phyloP scores from a whole-genome alignment of 2,329 filamentous ascomycete genomes.

The Cryphonectria parasitica region DNA sequence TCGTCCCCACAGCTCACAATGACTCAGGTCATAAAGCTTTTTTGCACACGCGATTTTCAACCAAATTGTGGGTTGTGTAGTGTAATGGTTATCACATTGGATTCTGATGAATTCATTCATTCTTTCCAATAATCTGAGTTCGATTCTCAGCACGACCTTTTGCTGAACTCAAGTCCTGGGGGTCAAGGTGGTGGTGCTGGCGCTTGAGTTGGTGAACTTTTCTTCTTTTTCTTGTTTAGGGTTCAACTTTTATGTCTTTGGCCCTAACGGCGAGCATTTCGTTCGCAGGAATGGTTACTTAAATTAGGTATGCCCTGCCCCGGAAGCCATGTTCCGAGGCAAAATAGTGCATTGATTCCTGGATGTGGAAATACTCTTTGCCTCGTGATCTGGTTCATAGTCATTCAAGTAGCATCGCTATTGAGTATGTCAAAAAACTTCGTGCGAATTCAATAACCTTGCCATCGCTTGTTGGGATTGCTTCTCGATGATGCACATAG shows the following conservation, averaged over 20 bases:
- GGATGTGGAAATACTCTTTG: neutral
- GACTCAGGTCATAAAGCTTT: neutral
- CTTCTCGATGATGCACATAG: neutral
- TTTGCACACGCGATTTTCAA: neutral
- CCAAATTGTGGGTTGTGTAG: constrained; percentile 13
- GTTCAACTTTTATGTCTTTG: too few relatives aligned
- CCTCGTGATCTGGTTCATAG: neutral
- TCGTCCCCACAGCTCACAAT: neutral
- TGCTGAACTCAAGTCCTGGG: neutral
- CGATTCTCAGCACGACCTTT: constrained; percentile 22
- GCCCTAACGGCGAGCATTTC: neutral
- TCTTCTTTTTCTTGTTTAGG: constrained; percentile 36
- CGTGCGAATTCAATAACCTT: neutral
- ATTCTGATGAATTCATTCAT: constrained; percentile 18
- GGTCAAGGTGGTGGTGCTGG: neutral
- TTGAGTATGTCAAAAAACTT: too few relatives aligned
- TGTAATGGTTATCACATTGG: constrained; percentile 30
- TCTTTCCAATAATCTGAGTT: constrained; percentile 24
- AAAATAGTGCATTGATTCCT: neutral
- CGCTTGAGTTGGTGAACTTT: neutral
- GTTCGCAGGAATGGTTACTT: too few relatives aligned
- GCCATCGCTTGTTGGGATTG: neutral
- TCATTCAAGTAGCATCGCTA: too few relatives aligned
- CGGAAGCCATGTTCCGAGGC: neutral
- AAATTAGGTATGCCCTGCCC: too few relatives aligned